phyloP scores from a whole-genome alignment of 2,329 filamentous ascomycete species.

The Aulographum hederae region DNA sequence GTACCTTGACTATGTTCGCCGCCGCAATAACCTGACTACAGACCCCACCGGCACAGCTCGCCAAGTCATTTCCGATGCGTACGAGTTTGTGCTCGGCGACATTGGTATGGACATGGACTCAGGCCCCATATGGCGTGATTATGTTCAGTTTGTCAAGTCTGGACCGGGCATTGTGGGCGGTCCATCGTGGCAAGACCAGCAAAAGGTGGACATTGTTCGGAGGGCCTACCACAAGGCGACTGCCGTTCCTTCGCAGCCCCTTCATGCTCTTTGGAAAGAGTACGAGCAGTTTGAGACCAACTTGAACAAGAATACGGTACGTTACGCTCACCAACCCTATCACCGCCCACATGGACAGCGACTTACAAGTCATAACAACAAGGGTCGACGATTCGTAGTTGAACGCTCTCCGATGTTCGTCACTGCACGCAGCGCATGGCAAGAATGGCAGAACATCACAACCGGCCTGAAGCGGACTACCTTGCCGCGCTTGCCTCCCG shows the following conservation, averaged over 20 bases:
- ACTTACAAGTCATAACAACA: too few relatives aligned
- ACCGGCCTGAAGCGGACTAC: conserved; percentile 58
- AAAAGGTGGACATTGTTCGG: conserved; percentile 88
- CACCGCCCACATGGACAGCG: conserved; percentile 5
- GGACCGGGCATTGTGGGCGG: conserved; percentile 76
- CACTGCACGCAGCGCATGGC: conserved; percentile 83
- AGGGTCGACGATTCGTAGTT: conserved; percentile 88
- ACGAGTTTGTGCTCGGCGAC: conserved; percentile 79
- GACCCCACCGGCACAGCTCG: conserved; percentile 64
- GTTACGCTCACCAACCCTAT: conserved; percentile 11
- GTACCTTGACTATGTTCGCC: conserved; percentile 89
- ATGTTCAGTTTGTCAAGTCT: conserved; percentile 80
- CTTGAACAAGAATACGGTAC: conserved; percentile 77
- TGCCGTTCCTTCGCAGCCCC: conserved; percentile 63
- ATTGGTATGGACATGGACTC: conserved; percentile 86
- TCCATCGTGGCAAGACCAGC: conserved; percentile 83
- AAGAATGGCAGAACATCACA: conserved; percentile 77
- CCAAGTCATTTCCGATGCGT: conserved; percentile 64
- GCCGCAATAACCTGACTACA: conserved; percentile 69
- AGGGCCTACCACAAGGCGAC: conserved; percentile 88
- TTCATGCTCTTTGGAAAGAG: conserved; percentile 85
- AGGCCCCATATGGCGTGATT: conserved; percentile 82
- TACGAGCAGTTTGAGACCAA: conserved; percentile 94
- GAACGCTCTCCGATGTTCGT: conserved; percentile 88
- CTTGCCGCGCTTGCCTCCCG: conserved; percentile 64